Percentiles rank a stretch among this genome's conserved stretches.
These are phyloP conservation scores for Limnomonas spitsbergensis DNA, from an alignment of 139 green algal genomes.

Conservation along the genomic window DNA sequence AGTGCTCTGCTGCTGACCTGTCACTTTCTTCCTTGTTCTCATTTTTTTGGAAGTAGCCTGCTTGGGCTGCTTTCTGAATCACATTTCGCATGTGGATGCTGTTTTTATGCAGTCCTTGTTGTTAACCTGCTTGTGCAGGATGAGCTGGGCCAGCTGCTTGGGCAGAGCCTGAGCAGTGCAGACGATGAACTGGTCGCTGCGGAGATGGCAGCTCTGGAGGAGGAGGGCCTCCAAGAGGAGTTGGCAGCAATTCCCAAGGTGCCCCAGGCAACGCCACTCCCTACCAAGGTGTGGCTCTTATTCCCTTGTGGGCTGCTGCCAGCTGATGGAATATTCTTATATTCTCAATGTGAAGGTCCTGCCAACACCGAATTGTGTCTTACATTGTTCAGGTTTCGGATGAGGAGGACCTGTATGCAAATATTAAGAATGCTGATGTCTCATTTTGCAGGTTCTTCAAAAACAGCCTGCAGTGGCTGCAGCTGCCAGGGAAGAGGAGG, in stretches of 20 bases:
- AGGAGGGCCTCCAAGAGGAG: constrained; percentile 29
- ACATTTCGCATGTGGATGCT: not conserved
- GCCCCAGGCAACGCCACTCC: too few relatives aligned
- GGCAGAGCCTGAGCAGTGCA: constrained; percentile 13
- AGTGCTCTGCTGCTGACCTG: not conserved
- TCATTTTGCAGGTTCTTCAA: too few relatives aligned
- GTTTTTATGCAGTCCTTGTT: not conserved
- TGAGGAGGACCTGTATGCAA: too few relatives aligned
- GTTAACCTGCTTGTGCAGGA: constrained; percentile 16
- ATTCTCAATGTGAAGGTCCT: too few relatives aligned
- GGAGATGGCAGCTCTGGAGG: constrained; percentile 53
- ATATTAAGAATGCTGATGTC: too few relatives aligned
- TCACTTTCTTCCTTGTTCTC: not conserved
- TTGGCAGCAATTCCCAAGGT: constrained; percentile 27
- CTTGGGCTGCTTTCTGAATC: not conserved
- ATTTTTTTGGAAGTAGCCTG: not conserved
- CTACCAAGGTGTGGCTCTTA: too few relatives aligned
- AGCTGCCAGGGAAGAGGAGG: too few relatives aligned
- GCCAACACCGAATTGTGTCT: too few relatives aligned
- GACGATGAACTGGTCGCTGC: constrained; percentile 36
- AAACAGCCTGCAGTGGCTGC: too few relatives aligned
- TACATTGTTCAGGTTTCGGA: too few relatives aligned
- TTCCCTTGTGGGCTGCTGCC: too few relatives aligned
- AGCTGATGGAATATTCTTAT: too few relatives aligned
- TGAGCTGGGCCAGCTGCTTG: constrained; percentile 36